Evolutionary conservation across 805 yeast genomes (phyloP).

Genomic region (Suhomyces emberorum): DNA sequence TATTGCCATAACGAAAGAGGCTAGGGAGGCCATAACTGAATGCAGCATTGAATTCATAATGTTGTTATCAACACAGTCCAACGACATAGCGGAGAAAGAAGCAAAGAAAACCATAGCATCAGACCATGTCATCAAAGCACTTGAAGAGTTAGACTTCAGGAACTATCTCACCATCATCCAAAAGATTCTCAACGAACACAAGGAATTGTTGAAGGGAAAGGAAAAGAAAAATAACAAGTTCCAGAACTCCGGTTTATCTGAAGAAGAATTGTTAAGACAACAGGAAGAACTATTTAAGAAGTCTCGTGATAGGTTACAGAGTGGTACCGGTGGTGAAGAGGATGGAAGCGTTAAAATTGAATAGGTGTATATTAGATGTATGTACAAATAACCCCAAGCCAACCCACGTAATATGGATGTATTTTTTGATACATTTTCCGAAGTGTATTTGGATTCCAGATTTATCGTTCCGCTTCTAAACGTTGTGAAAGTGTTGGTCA

Average conservation of each 20-base stretch:
- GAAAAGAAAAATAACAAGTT: constrained; percentile 91
- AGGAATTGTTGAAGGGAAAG: constrained; percentile 81
- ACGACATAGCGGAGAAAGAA: constrained; percentile 95
- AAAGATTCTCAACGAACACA: constrained; percentile 79
- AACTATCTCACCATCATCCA: constrained; percentile 82
- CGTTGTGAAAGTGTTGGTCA: no score
- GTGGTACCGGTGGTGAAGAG: constrained; percentile 15
- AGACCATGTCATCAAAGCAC: constrained; percentile 90
- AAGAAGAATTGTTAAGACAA: constrained; percentile 86
- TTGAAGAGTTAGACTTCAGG: constrained; percentile 80
- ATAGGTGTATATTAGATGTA: constrained; percentile 1
- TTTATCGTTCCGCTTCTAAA: no score
- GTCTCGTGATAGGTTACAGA: constrained; percentile 62
- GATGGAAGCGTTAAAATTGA: constrained; percentile 7
- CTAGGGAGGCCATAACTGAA: constrained; percentile 91
- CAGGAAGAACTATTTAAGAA: constrained; percentile 90
- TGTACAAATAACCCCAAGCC: neutral
- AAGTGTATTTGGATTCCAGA: neutral
- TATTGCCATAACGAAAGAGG: constrained; percentile 84
- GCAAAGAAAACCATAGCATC: constrained; percentile 95
- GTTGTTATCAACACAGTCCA: constrained; percentile 89
- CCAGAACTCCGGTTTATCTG: constrained; percentile 86
- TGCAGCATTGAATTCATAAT: constrained; percentile 95
- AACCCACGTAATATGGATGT: no score
- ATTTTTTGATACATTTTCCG: neutral